These are phyloP conservation scores for Lachnellula arida DNA, from an alignment of 2,329 filamentous ascomycete genomes.

Conservation along the genomic window DNA sequence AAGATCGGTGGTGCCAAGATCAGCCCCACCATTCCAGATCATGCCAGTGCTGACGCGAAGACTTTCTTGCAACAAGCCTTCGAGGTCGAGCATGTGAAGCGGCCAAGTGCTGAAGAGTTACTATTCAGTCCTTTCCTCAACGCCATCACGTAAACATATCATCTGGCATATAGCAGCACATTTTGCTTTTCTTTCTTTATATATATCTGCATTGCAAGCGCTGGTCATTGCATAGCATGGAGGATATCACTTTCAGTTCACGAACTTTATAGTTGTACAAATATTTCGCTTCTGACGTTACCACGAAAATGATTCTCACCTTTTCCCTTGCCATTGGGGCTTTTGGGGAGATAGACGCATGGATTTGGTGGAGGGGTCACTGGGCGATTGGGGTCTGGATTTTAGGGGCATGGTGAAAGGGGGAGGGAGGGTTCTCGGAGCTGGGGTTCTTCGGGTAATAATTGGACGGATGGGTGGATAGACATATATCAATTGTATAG, in stretches of 20 bases:
- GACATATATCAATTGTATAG: not conserved
- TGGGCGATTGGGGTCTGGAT: not conserved
- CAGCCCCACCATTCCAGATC: slow-evolving; percentile 81
- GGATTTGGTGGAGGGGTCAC: not conserved
- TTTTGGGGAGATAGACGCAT: not conserved
- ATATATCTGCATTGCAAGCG: slow-evolving; percentile 18
- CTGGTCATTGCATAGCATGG: slow-evolving; percentile 23
- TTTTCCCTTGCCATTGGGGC: not conserved
- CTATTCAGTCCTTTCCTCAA: slow-evolving; percentile 78
- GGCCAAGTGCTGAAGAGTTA: slow-evolving; percentile 88
- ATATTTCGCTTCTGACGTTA: slow-evolving; percentile 7
- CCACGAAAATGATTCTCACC: slow-evolving; percentile 6
- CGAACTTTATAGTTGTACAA: slow-evolving; percentile 9
- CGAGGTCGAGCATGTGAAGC: slow-evolving; percentile 88
- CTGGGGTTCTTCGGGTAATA: not conserved
- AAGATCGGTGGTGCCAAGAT: slow-evolving; percentile 90
- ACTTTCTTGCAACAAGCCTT: slow-evolving; percentile 85
- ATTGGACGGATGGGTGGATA: not conserved
- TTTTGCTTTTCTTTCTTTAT: slow-evolving; percentile 2
- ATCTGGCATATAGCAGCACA: slow-evolving; percentile 1
- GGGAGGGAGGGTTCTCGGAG: not conserved
- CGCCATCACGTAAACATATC: slow-evolving; percentile 51
- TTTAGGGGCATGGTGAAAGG: not conserved
- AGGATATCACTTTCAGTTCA: not conserved
- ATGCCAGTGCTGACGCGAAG: slow-evolving; percentile 77